Base-by-base conservation (phyloP, 371 early-diverging fungal genomes). In the Ordospora pajunii region DNA sequence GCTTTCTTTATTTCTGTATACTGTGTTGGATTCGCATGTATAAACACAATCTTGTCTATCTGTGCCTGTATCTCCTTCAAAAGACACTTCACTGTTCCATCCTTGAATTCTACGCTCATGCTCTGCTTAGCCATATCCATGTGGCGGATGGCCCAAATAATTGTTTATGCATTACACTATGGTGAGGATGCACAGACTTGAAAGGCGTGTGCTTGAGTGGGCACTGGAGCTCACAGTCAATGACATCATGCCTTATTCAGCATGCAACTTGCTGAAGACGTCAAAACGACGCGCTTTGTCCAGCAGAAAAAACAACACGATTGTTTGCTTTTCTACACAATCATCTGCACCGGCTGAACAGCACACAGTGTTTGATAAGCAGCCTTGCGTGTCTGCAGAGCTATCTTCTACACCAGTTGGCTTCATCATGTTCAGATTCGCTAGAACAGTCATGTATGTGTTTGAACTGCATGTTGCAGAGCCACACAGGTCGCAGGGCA, bases 401-500 rank as follows among this genome's bases (percentile, higher is more conserved):
- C 3, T 2, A 8, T 12, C 0, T 23, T 49, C 21, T 49, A 12
- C 17, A 8, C 48, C 43, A 10, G 50, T 25, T 48, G 67, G 46
- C 1, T 67, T 67, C 23, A 32, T 46, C 1, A 67, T 23, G 32
- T 32, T 67, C 48, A 17, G 67, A 17, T 48, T 67, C 12, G 11
- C 50, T 14, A 46, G 6, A 21, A 46, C 19, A 19, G 27, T 46
- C 0, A n/a, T 46, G 19, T 67, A 67, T 67, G 50, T 67, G 14
- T 67, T 48, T 23, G 67, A 67, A 32, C 45, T 67, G 0, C 67
- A 67, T 49, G 67, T 67, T 21, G 67, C 42, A 14, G 2, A 32
- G 14, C 7, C 42, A 5, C 10, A 45, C 32, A 44, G 67, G 48
- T 32, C 45, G 0, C n/a, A 2, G 2, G 67, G 67, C 1, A 67